Evolutionary conservation across 2,329 filamentous ascomycete species (phyloP).

Genomic region (Penicillium sp.): DNA sequence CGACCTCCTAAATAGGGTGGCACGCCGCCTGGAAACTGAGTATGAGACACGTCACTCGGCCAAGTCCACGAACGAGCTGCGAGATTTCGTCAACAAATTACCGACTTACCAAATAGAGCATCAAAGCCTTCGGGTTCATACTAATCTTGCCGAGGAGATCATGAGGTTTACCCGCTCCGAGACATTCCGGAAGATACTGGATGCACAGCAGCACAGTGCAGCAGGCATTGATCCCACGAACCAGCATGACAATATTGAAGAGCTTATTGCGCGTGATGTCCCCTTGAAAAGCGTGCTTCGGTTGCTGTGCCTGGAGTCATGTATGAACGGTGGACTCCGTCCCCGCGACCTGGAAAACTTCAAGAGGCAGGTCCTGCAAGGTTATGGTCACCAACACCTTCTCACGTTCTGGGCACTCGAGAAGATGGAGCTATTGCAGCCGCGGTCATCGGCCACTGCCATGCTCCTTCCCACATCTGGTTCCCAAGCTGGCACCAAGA

Average conservation of each 20-base stretch:
- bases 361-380: slow-evolving; percentile 83
- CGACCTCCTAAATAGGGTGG: slow-evolving; percentile 84
- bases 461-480: slow-evolving; percentile 78
- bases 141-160: slow-evolving; percentile 89
- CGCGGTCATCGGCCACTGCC: slow-evolving; percentile 75
- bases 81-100: slow-evolving; percentile 92
- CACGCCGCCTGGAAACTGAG: slow-evolving; percentile 80
- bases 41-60: slow-evolving; percentile 86
- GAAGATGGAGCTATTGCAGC: slow-evolving; percentile 82
- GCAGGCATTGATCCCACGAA: slow-evolving; percentile 86
- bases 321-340: slow-evolving; percentile 84
- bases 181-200: slow-evolving; percentile 82
- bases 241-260: slow-evolving; percentile 89
- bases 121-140: slow-evolving; percentile 88
- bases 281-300: slow-evolving; percentile 81
- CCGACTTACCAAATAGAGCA: slow-evolving; percentile 93
- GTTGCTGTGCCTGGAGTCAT: slow-evolving; percentile 88
- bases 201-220: slow-evolving; percentile 94
- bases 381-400: slow-evolving; percentile 93
- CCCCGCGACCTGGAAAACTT: slow-evolving; percentile 88
- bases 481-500: slow-evolving; percentile 68
- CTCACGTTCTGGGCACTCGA: slow-evolving; percentile 87
- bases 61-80: slow-evolving; percentile 87
- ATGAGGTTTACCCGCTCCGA: slow-evolving; percentile 91
- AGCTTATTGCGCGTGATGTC: slow-evolving; percentile 87